Conservation (phyloP, 495 filamentous ascomycete genomes). For the Penicillium coffeae region DNA sequence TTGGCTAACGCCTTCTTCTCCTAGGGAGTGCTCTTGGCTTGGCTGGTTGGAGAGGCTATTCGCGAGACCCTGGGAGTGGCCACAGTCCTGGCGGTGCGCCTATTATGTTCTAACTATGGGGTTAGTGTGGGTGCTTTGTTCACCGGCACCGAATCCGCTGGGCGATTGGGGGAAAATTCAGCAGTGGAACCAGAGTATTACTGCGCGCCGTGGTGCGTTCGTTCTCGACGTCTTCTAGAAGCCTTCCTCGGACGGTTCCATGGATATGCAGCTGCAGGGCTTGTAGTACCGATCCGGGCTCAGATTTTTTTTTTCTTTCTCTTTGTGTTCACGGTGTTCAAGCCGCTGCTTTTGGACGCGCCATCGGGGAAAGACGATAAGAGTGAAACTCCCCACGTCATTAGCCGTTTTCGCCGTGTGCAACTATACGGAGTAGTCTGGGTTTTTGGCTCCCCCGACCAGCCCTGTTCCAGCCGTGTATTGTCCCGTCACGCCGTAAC, state of each 20-base stretch:
- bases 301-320: background rate
- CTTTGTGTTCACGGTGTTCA: conserved; percentile 1
- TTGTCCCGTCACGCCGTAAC: background rate
- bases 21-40: too few species aligned
- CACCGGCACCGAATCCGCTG: conserved; percentile 15
- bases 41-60: background rate
- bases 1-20: too few species aligned
- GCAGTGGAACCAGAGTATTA: background rate
- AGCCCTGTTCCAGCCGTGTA: background rate
- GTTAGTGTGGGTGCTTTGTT: background rate
- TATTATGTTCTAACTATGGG: background rate
- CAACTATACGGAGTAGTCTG: conserved; percentile 2
- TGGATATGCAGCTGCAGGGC: conserved; percentile 6
- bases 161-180: background rate
- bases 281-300: background rate
- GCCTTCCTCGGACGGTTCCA: conserved; percentile 15
- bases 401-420: conserved; percentile 19
- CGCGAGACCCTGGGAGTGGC: background rate
- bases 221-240: conserved; percentile 33
- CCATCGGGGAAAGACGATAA: conserved; percentile 14
- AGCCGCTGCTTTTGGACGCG: conserved; percentile 4
- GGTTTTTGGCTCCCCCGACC: background rate
- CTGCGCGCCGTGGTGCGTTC: conserved; percentile 11
- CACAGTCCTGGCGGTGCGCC: background rate
- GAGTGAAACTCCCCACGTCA: conserved; percentile 28